Base-by-base conservation (phyloP, 768 basidiomycete species). In the Udeniomyces megalosporus region DNA sequence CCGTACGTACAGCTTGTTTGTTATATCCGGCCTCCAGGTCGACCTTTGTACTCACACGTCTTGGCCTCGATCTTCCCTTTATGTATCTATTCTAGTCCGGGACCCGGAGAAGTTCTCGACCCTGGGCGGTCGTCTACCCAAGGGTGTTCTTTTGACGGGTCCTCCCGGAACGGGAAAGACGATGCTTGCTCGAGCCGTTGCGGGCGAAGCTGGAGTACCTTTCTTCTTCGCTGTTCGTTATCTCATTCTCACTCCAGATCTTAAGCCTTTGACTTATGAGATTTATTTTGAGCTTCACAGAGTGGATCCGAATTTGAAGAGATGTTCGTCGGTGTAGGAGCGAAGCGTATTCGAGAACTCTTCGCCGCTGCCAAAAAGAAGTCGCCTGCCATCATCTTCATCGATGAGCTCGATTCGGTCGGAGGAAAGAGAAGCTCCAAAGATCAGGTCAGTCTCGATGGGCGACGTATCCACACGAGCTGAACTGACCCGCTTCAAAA, bases 301-400 rank as follows among this genome's bases (percentile, higher is more conserved):
- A 97, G 65, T 35, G 95, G 93, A 12, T 97, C 93, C 48, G 95
- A 99, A 71, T 97, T 99, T 72, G 91, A 97, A 64, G 95, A 99
- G 76, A 96, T 96, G 92, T 72, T 68, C 71, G 90, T 95, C 53
- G 90, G 90, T 61, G 72, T 74, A 20, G 91, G 91, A 58, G 92
- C 95, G 17, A 90, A 92, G 72, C 84, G 95, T 11, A 86, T 99
- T 44, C 82, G 95, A 45, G 95, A 97, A 66, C 80, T 99, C 34
- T 99, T 99, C 68, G 83, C 87, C 6, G 84, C 88, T 6, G 95
- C 95, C 28, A 81, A 91, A 58, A 92, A 93, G 76, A 88, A 88
- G 72, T 83, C 92, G 64, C 92, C 95, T 6, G 86, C 95, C 20
- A 97, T 99, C 73, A 90, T 99, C 64, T 99, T 99, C 76, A 97